A percentile compares a stretch with the other conserved stretches of the same genome.
Evolutionary conservation across 2,329 filamentous ascomycete species (phyloP).

Genomic region (Emericellopsis atlantica): DNA sequence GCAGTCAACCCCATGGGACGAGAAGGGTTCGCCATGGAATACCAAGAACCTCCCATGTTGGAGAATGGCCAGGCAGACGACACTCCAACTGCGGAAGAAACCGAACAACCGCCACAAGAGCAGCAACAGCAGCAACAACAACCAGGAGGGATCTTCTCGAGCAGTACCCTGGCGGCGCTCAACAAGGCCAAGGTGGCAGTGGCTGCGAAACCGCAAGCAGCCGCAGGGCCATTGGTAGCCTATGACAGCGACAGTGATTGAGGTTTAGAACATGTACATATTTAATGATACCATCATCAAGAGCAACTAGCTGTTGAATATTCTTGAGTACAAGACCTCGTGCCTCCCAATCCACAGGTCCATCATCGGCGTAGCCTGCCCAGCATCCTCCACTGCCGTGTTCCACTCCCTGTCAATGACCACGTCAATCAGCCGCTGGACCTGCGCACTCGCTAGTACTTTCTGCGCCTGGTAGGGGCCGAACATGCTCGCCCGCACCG

Average conservation of each 20-base stretch:
- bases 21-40: slow-evolving; percentile 49
- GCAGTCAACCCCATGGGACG: slow-evolving; percentile 47
- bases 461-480: slow-evolving; percentile 72
- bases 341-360: slow-evolving; percentile 77
- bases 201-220: slow-evolving; percentile 39
- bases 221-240: slow-evolving; percentile 62
- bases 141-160: slow-evolving; percentile 59
- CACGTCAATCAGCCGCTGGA: slow-evolving; percentile 43
- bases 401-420: slow-evolving; percentile 49
- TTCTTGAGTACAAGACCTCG: slow-evolving; percentile 72
- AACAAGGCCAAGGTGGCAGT: slow-evolving; percentile 43
- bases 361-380: slow-evolving; percentile 64
- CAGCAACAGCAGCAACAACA: slow-evolving; percentile 18
- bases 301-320: slow-evolving; percentile 61
- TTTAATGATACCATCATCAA: slow-evolving; percentile 15
- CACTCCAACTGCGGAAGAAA: slow-evolving; percentile 11
- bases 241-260: slow-evolving; percentile 87
- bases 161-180: slow-evolving; percentile 69
- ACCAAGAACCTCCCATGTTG: slow-evolving; percentile 46
- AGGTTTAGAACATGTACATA: slow-evolving; percentile 19
- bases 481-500: slow-evolving; percentile 64
- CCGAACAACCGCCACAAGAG: slow-evolving; percentile 18
- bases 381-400: slow-evolving; percentile 50
- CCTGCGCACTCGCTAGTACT: slow-evolving; percentile 47
- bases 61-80: slow-evolving; percentile 39